A percentile compares a stretch with the other conserved stretches of the same genome.
These are phyloP conservation scores for Lentinula boryana DNA, from an alignment of 768 basidiomycete genomes.

Conservation along the genomic window DNA sequence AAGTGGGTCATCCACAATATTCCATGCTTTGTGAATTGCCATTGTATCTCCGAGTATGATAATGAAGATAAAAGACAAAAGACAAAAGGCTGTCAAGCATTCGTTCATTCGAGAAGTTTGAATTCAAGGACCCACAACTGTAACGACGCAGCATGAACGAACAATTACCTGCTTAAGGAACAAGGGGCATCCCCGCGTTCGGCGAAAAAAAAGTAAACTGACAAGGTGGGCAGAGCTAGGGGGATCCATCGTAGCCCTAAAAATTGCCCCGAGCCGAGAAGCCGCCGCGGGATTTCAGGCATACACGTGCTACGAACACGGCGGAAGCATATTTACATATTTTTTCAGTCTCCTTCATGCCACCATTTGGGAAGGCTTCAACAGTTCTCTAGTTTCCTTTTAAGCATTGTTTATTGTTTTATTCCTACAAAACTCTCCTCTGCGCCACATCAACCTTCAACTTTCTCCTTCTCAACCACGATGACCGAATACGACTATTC, in stretches of 20 bases:
- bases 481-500: constrained; percentile 41
- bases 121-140: too few relatives aligned
- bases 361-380: not conserved
- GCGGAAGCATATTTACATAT: not conserved
- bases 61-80: too few relatives aligned
- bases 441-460: not conserved
- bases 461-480: not conserved
- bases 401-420: not conserved
- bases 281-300: not conserved
- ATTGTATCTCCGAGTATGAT: too few relatives aligned
- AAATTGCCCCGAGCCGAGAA: not conserved
- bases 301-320: constrained; percentile 1
- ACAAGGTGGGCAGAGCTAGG: too few relatives aligned
- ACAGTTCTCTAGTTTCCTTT: not conserved
- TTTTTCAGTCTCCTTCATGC: not conserved
- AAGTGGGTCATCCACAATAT: too few relatives aligned
- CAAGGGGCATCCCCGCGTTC: too few relatives aligned
- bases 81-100: too few relatives aligned
- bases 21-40: too few relatives aligned
- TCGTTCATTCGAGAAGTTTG: too few relatives aligned
- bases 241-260: not conserved
- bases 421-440: not conserved
- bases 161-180: too few relatives aligned
- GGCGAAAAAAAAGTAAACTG: too few relatives aligned
- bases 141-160: too few relatives aligned